phyloP scores from a whole-genome alignment of 371 early-diverging fungal genomes.

The Mucor racemosus region DNA sequence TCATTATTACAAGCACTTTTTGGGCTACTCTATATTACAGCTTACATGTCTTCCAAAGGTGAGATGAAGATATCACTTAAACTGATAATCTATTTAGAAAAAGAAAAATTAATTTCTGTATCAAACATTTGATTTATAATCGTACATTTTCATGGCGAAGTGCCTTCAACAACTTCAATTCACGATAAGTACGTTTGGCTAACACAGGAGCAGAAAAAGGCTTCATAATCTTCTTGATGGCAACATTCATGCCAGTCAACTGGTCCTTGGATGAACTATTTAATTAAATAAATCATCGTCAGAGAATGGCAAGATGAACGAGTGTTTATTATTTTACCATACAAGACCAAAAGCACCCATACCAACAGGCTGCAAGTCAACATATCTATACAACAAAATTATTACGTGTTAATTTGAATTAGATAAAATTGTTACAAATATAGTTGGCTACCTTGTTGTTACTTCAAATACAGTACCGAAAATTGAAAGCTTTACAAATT shows the following conservation, averaged over 20 bases:
- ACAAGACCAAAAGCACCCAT: conserved; percentile 98
- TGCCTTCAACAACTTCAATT: conserved; percentile 89
- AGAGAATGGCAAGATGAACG: no score
- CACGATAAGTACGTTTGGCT: conserved; percentile 93
- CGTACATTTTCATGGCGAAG: conserved; percentile 86
- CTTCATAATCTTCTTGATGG: conserved; percentile 95
- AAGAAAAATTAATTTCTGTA: background rate
- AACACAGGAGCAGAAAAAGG: conserved; percentile 92
- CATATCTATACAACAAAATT: conserved; percentile 63
- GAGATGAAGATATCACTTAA: conserved; percentile 91
- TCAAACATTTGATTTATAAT: background rate
- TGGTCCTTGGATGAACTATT: conserved; percentile 88
- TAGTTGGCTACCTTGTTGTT: conserved; percentile 71
- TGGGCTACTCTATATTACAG: conserved; percentile 3
- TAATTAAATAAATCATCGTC: background rate
- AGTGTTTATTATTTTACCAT: no score
- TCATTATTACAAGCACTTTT: background rate
- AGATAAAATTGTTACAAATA: no score
- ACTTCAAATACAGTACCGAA: conserved; percentile 95
- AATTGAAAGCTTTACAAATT: conserved; percentile 84
- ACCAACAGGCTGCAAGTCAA: conserved; percentile 93
- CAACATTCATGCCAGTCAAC: conserved; percentile 81
- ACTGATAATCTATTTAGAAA: conserved; percentile 70
- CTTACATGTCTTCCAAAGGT: conserved; percentile 88
- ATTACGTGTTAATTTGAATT: background rate